Base-by-base conservation (phyloP, 2,329 filamentous ascomycete species). In the Sporothrix dimorphospora region DNA sequence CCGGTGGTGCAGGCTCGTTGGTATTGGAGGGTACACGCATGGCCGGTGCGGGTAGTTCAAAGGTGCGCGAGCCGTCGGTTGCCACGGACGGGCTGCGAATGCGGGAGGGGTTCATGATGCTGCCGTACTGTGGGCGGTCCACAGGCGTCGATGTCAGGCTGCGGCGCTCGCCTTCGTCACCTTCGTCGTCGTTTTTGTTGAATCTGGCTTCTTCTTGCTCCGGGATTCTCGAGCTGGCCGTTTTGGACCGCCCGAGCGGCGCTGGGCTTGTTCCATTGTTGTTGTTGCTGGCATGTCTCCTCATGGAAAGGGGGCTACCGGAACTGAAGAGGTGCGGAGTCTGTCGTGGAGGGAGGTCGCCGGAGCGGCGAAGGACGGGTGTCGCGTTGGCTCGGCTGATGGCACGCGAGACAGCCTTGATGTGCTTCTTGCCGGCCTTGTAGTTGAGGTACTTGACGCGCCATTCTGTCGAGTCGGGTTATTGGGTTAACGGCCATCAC, bases 401-500 rank as follows among this genome's bases (percentile, higher is more conserved):
- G 73, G 94, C 93, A 74, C 91, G 88, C 30, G 87, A 83, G 69
- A 98, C 90, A 72, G 90, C 90, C 81, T 98, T 98, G 81, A 98
- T 87, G 79, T 94, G 91, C 83, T 98, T 98, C 83, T 98, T 98
- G 73, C 94, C 95, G 72, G 90, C 90, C 86, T 97, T 97, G 86
- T 98, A 98, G 82, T 98, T 90, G 77, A 98, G 87, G 81, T 98
- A 98, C 81, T 97, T 97, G 80, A 91, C 88, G 78, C 92, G 90
- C 95, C 95, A 98, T 88, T 98, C 89, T 91, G 76, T 2, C 49
- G 57, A 1, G 45, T 34, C 55, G 49, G 2, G 38, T 1, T 5
- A 69, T 11, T 3, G 11, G 9, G 40, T 16, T 24, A 76, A 21
- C 49, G 19, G 21, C 34, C 38, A 30, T 42, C 11, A 5, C 42